A percentile compares a stretch with the other conserved stretches of the same genome.
Evolutionary conservation across 1,139 yeast species (phyloP).

Genomic region (Yarrowia galli): DNA sequence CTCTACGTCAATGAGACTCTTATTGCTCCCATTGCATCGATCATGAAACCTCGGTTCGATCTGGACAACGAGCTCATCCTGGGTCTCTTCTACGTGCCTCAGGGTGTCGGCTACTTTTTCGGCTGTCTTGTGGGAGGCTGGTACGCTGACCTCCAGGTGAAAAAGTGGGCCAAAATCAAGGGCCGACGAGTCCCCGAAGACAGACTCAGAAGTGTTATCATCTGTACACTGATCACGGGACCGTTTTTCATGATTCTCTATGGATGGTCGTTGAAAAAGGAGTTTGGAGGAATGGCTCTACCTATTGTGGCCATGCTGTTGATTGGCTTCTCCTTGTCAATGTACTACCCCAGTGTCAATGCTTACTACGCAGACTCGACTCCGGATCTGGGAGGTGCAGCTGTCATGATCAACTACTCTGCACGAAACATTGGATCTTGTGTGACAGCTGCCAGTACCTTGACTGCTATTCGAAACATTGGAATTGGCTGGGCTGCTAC

Average conservation of each 20-base stretch:
- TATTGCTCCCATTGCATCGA: constrained; percentile 61
- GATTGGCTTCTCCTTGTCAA: constrained; percentile 59
- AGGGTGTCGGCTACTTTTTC: constrained; percentile 58
- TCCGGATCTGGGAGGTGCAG: constrained; percentile 62
- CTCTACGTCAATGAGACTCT: constrained; percentile 54
- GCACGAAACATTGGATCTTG: constrained; percentile 60
- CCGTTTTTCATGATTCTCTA: constrained; percentile 57
- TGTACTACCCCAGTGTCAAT: constrained; percentile 59
- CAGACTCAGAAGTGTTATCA: constrained; percentile 54
- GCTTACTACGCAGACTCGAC: constrained; percentile 64
- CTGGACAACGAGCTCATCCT: constrained; percentile 57
- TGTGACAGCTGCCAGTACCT: constrained; percentile 58
- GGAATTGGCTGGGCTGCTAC: constrained; percentile 64
- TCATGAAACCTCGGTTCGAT: constrained; percentile 61
- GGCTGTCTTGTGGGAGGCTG: constrained; percentile 61
- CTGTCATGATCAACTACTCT: constrained; percentile 62
- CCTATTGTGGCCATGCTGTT: constrained; percentile 59
- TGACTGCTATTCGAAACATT: constrained; percentile 55
- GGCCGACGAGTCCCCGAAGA: constrained; percentile 62
- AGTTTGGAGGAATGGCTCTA: constrained; percentile 62
- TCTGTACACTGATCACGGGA: constrained; percentile 39
- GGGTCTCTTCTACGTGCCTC: constrained; percentile 61
- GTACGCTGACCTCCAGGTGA: constrained; percentile 58
- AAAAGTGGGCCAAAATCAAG: constrained; percentile 53
- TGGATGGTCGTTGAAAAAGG: constrained; percentile 60